Evolutionary conservation across 1,284 basidiomycete genomes (phyloP), one percentile per base, ranked within the genome.

Genomic region (Leucocoprinus gongylophorus): DNA sequence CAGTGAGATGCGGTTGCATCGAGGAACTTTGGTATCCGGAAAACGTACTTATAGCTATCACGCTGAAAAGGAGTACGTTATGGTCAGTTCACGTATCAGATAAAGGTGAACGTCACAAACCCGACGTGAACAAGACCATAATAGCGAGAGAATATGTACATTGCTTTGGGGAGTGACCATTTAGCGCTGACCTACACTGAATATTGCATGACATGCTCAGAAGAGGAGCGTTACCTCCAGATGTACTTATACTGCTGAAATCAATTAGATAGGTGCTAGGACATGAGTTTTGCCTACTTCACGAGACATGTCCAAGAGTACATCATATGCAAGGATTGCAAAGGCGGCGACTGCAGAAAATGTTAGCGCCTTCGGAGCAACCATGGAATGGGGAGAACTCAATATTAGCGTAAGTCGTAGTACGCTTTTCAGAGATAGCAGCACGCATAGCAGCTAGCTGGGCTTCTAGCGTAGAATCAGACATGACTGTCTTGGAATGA

Each of bases 61-160:
- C 6, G 41, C 41, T 43, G 12, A 20, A 43, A 43, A 5, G 6
- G 41, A 26, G 21, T 18, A 5, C 12, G 41, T 43, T 43, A 12
- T n/a, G 21, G 13, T 15, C 13, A 28, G 41, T 43, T 21, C 20
- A 15, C 21, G 26, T 43, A 43, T 33, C 15, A 1, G 41, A 28
- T 43, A 4, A 43, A 43, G 9, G 32, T 20, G n/a, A 28, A n/a
- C n/a, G 5, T 3, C 26, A 43, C 41, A 28, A 43, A 43, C 41
- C 41, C 23, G 23, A 43, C 41, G 18, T 43, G 41, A n/a, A 43
- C 6, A 26, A 43, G 41, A 43, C 41, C 41, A 43, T 43, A 43
- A 43, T 43, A 43, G 9, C 41, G 41, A 43, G 41, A 20, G 21
- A 43, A 43, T 23, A 43, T 28, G 41, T 43, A 43, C 15, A 43